These are phyloP conservation scores for Phanerochaete sordida DNA, from an alignment of 768 basidiomycete species.

Conservation along the genomic window DNA sequence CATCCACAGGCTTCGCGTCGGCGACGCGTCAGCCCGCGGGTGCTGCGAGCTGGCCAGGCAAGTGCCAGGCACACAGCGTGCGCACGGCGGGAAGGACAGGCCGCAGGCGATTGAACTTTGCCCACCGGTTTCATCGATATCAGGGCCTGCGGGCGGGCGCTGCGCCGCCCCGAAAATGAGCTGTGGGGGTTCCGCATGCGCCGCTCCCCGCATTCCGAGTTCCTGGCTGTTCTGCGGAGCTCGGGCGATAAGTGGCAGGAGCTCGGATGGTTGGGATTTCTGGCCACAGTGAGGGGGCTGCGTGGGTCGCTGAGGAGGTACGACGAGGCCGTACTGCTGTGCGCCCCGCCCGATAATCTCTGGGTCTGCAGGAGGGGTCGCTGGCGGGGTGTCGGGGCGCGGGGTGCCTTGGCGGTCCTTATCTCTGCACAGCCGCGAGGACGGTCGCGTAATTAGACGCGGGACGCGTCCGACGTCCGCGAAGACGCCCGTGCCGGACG, in stretches of 20 bases:
- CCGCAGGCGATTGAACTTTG: background rate
- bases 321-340: too few species aligned
- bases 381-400: background rate
- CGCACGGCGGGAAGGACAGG: background rate
- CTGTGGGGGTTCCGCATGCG: background rate
- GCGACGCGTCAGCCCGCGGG: constrained; percentile 11
- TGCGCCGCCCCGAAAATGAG: background rate
- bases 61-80: too few species aligned
- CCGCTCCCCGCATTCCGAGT: background rate
- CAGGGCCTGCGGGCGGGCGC: background rate
- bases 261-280: background rate
- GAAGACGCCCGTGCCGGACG: background rate
- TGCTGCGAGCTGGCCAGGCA: constrained; percentile 7
- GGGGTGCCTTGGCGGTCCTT: constrained; percentile 4
- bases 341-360: too few species aligned
- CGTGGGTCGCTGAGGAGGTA: too few species aligned
- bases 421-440: constrained; percentile 5
- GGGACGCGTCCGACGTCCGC: background rate
- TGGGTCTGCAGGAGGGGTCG: too few species aligned
- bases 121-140: constrained; percentile 1
- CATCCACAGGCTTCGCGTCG: constrained; percentile 5
- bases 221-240: background rate
- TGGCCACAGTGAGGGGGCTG: too few species aligned
- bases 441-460: background rate
- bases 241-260: constrained; percentile 3